A percentile compares a stretch with the other conserved stretches of the same genome.
phyloP scores from a whole-genome alignment of 768 basidiomycete species.

The Mycena vulgaris region DNA sequence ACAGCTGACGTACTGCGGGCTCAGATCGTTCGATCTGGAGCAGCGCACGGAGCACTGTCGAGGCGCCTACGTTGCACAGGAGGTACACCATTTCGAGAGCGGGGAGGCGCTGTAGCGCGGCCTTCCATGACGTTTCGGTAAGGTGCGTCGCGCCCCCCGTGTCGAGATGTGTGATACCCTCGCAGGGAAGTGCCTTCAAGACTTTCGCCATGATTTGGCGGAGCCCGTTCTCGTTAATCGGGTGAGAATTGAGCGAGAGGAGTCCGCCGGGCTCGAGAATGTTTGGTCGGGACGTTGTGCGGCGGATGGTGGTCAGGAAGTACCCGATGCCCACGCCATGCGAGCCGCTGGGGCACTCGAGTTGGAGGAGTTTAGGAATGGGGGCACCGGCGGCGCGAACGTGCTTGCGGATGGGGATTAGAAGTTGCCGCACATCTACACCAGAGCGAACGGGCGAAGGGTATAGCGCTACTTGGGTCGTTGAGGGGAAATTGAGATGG shows the following conservation, averaged over 20 bases:
- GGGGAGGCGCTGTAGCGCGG: constrained; percentile 6
- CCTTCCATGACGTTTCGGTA: neutral
- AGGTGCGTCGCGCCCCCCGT: neutral
- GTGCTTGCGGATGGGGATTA: constrained; percentile 25
- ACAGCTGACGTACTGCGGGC: neutral
- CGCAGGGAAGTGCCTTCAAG: constrained; percentile 12
- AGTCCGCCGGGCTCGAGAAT: neutral
- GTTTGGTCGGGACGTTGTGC: neutral
- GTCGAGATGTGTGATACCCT: constrained; percentile 16
- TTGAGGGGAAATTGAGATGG: neutral
- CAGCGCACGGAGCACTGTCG: no score
- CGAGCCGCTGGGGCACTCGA: neutral
- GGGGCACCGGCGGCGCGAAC: neutral
- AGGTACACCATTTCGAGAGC: constrained; percentile 8
- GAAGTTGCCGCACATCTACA: neutral
- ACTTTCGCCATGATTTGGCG: constrained; percentile 26
- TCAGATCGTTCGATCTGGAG: neutral
- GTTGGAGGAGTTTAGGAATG: neutral
- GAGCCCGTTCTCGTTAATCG: neutral
- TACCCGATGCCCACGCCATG: neutral
- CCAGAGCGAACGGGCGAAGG: neutral
- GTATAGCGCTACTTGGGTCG: neutral
- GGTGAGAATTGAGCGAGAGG: constrained; percentile 12
- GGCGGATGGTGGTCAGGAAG: neutral
- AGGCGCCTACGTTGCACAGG: no score